Evolutionary conservation across 2,329 filamentous ascomycete species (phyloP), one percentile per base, ranked within the genome.

Genomic region (Colletotrichum lindemuthianum): DNA sequence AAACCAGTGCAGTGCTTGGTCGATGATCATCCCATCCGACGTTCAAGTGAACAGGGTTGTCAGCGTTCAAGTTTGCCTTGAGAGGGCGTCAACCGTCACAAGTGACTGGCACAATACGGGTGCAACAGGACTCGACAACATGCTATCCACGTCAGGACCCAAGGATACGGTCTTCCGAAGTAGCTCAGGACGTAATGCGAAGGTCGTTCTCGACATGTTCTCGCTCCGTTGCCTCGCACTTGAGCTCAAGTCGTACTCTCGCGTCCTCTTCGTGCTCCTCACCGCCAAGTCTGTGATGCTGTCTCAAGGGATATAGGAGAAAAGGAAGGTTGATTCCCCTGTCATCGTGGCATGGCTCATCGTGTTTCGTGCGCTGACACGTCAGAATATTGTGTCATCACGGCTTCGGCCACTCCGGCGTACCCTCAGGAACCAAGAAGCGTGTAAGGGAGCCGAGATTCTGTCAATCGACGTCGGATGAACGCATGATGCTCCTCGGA

Each of bases 261-360:
- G 40, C 37, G 32, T 54, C 41, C 41, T 10, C 50, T 9, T 39
- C 33, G 37, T 48, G 45, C 24, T 12, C 16, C 50, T 49, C 41
- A 43, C 8, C 8, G 45, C 34, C 6, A 43, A 15, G 16, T n/a
- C 34, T 36, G 58, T 48, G 32, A 11, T 24, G 41, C 24, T 49
- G 63, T 64, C 60, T 66, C 49, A 64, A 66, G 63, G 63, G 50
- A 34, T 59, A 50, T 66, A 66, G 63, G 59, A 59, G 39, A 66
- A 64, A 64, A 64, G 63, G 60, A 54, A 24, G 24, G 5, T 4
- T 24, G 9, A 54, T 47, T 56, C 47, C 51, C 43, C 36, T 34
- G 47, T n/a, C 47, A 61, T 34, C 41, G 24, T 48, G 13, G 36
- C 33, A 39, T 45, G 40, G 40, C 11, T 37, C 59, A 45, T 37